A percentile compares a stretch with the other conserved stretches of the same genome.
Conservation (phyloP, 2,329 filamentous ascomycete genomes). For the Aureobasidium sp. region DNA sequence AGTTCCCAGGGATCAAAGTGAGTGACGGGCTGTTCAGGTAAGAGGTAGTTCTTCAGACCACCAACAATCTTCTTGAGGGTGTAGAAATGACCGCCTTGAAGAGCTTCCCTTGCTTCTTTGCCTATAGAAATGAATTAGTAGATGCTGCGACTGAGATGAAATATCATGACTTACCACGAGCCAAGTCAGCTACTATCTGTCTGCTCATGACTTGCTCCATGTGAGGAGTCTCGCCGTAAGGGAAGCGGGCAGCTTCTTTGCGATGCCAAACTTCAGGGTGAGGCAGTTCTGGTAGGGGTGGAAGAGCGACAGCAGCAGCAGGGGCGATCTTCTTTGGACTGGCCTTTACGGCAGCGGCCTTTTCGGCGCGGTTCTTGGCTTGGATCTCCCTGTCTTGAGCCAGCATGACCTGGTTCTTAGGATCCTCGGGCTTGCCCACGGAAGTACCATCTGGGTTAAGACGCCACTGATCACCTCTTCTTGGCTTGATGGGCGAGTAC, state of each 20-base stretch:
- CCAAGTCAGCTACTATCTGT: conserved; percentile 33
- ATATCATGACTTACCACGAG: conserved; percentile 27
- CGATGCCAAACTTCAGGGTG: conserved; percentile 33
- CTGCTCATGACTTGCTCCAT: conserved; percentile 31
- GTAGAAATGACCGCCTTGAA: not conserved
- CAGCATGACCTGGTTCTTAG: conserved; percentile 12
- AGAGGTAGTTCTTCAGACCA: not conserved
- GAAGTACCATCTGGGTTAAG: not conserved
- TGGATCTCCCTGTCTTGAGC: not conserved
- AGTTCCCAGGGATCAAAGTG: not conserved
- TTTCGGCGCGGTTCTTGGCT: not conserved
- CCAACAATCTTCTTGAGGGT: not conserved
- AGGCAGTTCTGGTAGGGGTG: conserved; percentile 24
- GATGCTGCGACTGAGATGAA: not conserved
- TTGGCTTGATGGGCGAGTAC: not conserved
- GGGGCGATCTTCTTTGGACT: conserved; percentile 1
- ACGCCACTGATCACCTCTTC: not conserved
- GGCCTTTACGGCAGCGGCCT: not conserved
- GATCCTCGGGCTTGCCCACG: not conserved
- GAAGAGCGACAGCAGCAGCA: not conserved
- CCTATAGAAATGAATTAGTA: not conserved
- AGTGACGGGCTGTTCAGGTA: not conserved
- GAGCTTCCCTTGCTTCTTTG: conserved; percentile 1
- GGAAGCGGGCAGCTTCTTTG: conserved; percentile 32
- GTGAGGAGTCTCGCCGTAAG: conserved; percentile 35